Percentiles rank a stretch among this genome's conserved stretches.
phyloP scores from a whole-genome alignment of 495 filamentous ascomycete species.

The Opeltia flavorubescens region DNA sequence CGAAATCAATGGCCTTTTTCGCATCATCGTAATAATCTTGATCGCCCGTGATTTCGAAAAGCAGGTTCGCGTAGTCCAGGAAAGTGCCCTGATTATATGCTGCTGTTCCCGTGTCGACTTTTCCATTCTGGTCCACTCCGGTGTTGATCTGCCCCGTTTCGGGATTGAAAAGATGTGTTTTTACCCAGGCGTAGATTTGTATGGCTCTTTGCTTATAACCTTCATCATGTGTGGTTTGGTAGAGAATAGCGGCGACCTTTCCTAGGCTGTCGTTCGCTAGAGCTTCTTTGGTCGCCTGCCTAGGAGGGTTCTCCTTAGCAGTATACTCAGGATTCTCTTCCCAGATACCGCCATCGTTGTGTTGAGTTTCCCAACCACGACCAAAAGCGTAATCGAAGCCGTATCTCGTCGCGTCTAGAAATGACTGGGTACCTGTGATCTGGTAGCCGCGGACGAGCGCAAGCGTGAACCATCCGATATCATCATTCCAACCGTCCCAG shows the following conservation, averaged over 20 bases:
- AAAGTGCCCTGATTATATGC: constrained; percentile 14
- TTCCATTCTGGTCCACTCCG: constrained; percentile 1
- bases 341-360: constrained; percentile 12
- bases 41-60: constrained; percentile 7
- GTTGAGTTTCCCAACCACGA: constrained; percentile 10
- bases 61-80: constrained; percentile 8
- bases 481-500: constrained; percentile 12
- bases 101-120: constrained; percentile 1
- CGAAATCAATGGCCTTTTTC: constrained; percentile 1
- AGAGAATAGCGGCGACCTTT: constrained; percentile 12
- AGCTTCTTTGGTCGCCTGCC: constrained; percentile 4
- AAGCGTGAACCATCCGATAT: constrained; percentile 12
- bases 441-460: constrained; percentile 11
- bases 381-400: constrained; percentile 12
- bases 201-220: background rate
- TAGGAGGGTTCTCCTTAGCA: background rate
- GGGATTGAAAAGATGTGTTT: background rate
- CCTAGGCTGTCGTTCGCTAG: constrained; percentile 13
- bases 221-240: constrained; percentile 6
- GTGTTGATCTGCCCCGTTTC: constrained; percentile 1
- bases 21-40: background rate
- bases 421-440: constrained; percentile 7
- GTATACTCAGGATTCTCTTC: constrained; percentile 7
- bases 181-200: constrained; percentile 1
- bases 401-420: constrained; percentile 9